Conservation (phyloP, 257 asterid genomes). For the Solanum boliviense region DNA sequence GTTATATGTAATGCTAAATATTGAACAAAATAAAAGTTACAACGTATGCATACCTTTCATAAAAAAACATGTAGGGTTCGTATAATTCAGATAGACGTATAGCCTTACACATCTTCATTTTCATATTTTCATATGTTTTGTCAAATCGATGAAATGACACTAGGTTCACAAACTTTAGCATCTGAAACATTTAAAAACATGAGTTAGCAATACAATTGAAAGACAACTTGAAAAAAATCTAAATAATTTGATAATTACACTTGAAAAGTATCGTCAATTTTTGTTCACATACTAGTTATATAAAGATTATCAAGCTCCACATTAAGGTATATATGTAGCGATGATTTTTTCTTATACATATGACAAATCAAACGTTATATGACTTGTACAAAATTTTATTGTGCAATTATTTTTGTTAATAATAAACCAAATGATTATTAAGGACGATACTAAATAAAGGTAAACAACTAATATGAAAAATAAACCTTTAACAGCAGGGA, state of each 20-base stretch:
- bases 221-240: background rate
- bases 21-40: background rate
- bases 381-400: too few species aligned
- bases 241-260: too few species aligned
- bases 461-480: background rate
- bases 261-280: too few species aligned
- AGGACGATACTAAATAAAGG: background rate
- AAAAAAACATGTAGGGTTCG: constrained; percentile 34
- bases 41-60: constrained; percentile 34
- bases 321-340: too few species aligned
- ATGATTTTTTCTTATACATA: too few species aligned
- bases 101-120: constrained; percentile 14
- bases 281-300: background rate
- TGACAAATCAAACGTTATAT: too few species aligned
- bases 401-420: background rate
- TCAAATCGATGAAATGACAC: constrained; percentile 22
- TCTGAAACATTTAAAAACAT: background rate
- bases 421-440: background rate
- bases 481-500: constrained; percentile 31
- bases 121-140: constrained; percentile 4
- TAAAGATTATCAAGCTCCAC: background rate
- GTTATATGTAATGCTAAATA: background rate
- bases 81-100: constrained; percentile 29
- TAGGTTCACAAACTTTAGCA: background rate
- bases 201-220: background rate